Evolutionary conservation across 179 eudicot genomes (phyloP).

Genomic region (Camellia oleifera): DNA sequence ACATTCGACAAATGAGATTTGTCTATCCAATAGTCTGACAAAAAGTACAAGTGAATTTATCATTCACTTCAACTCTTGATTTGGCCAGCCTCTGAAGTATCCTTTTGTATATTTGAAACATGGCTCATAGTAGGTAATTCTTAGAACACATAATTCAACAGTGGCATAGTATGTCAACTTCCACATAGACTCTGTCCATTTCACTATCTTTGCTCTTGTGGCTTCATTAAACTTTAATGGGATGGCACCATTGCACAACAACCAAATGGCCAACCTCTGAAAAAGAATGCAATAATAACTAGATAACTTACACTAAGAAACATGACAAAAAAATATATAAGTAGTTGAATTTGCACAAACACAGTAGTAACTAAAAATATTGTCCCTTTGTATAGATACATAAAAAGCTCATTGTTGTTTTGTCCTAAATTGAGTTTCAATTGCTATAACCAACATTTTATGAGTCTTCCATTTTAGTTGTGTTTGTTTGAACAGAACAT

Average conservation of each 20-base stretch:
- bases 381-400: too few species aligned
- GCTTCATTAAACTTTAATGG: conserved; percentile 47
- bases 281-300: conserved; percentile 20
- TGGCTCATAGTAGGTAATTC: conserved; percentile 52
- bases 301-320: not conserved
- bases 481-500: not conserved
- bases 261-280: conserved; percentile 73
- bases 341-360: not conserved
- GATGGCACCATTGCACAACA: conserved; percentile 43
- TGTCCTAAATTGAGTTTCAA: not conserved
- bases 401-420: not conserved
- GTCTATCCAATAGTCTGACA: not conserved
- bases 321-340: not conserved
- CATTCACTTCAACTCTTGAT: conserved; percentile 83
- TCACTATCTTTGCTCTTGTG: conserved; percentile 54
- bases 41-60: not conserved
- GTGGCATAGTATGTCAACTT: conserved; percentile 82
- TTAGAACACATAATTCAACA: conserved; percentile 58
- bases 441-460: not conserved
- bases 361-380: not conserved
- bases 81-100: conserved; percentile 82
- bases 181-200: conserved; percentile 95
- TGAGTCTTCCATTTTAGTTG: not conserved
- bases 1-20: not conserved
- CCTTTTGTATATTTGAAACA: conserved; percentile 68